Conservation (phyloP, 2,329 filamentous ascomycete genomes). For the Colletotrichum tropicale region DNA sequence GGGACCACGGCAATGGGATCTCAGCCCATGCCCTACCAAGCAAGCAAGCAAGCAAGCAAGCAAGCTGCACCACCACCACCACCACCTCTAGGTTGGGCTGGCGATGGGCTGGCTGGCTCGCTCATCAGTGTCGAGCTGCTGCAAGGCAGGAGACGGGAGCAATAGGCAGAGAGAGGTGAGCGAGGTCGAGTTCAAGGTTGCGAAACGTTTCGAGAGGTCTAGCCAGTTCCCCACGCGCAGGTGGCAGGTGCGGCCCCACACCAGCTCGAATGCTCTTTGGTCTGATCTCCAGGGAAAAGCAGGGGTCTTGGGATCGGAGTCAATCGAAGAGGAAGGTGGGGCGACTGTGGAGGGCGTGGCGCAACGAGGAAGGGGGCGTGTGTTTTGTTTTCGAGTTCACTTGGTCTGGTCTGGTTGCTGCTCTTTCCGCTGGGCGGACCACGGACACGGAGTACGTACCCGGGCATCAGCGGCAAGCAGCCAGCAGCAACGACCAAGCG, state of each 20-base stretch:
- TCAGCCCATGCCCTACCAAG: no score
- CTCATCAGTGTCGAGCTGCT: no score
- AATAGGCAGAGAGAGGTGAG: neutral
- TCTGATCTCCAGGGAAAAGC: slow-evolving; percentile 33
- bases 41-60: no score
- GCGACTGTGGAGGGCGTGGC: neutral
- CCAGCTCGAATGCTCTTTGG: slow-evolving; percentile 36
- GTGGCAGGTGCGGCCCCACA: slow-evolving; percentile 23
- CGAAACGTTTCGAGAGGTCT: slow-evolving; percentile 18
- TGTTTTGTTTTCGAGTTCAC: neutral
- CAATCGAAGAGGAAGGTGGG: slow-evolving; percentile 13
- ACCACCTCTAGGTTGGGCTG: no score
- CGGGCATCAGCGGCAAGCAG: no score
- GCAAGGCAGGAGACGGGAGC: no score
- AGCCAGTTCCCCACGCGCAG: slow-evolving; percentile 19
- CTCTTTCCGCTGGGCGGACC: no score
- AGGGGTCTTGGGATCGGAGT: slow-evolving; percentile 23
- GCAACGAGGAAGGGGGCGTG: neutral
- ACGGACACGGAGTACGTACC: neutral
- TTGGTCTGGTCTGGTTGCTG: no score
- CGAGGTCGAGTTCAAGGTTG: slow-evolving; percentile 9
- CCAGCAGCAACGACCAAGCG: no score
- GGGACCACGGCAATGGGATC: no score
- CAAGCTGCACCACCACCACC: no score
- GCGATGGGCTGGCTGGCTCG: no score